Evolutionary conservation across 179 eudicot genomes (phyloP).

Genomic region (Spinacia oleracea): DNA sequence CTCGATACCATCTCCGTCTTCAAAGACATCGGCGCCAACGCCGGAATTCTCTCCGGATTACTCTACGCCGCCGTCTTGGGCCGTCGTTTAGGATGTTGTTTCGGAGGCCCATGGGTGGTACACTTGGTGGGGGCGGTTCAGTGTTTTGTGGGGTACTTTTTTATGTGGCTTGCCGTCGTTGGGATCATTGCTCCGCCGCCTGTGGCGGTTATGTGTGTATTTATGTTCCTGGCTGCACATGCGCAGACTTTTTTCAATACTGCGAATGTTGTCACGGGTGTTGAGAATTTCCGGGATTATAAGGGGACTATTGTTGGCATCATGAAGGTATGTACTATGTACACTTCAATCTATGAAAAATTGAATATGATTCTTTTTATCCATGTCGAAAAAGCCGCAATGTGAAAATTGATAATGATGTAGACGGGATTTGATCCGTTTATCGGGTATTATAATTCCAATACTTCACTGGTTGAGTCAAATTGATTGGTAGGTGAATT

Average conservation of each 20-base stretch:
- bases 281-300: constrained; percentile 57
- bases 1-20: constrained; percentile 73
- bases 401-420: too few relatives aligned
- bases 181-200: constrained; percentile 52
- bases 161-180: constrained; percentile 72
- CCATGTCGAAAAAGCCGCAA: too few relatives aligned
- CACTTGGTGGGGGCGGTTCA: constrained; percentile 57
- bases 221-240: constrained; percentile 72
- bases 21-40: constrained; percentile 78
- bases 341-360: too few relatives aligned
- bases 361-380: background rate
- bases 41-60: constrained; percentile 67
- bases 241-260: constrained; percentile 74
- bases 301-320: constrained; percentile 81
- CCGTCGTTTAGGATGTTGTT: background rate
- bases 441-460: too few relatives aligned
- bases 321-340: constrained; percentile 58
- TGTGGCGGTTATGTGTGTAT: constrained; percentile 50
- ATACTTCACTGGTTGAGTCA: too few relatives aligned
- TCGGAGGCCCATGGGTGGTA: constrained; percentile 62
- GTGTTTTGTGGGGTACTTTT: constrained; percentile 66
- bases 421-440: too few relatives aligned
- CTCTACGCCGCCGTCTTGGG: constrained; percentile 42
- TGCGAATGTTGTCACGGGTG: constrained; percentile 79
- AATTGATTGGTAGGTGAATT: background rate